A percentile compares a stretch with the other conserved stretches of the same genome.
These are phyloP conservation scores for Cardamine chenopodiifolia DNA, from an alignment of 345 rosid species.

Conservation along the genomic window DNA sequence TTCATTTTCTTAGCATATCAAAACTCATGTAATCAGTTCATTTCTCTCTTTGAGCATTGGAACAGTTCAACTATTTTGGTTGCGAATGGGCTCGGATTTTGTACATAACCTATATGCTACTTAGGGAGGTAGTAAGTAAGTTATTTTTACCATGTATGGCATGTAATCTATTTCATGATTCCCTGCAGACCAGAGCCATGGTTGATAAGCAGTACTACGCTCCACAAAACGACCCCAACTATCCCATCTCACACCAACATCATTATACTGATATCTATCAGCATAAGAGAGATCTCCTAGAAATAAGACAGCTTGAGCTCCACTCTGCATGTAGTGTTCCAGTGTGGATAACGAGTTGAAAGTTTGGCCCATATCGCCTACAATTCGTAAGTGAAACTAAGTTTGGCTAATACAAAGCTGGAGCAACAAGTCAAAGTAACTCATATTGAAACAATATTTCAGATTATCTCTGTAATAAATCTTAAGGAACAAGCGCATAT, in stretches of 20 bases:
- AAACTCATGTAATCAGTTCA: slow-evolving; percentile 2
- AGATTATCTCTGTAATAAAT: neutral
- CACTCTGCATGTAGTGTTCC: slow-evolving; percentile 84
- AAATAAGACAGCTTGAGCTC: slow-evolving; percentile 80
- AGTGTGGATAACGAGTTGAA: slow-evolving; percentile 89
- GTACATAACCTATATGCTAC: neutral
- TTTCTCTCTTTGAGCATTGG: neutral
- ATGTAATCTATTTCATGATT: slow-evolving; percentile 91
- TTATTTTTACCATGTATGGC: slow-evolving; percentile 78
- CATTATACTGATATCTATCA: slow-evolving; percentile 76
- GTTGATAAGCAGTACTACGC: slow-evolving; percentile 86
- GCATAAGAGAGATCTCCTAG: slow-evolving; percentile 96
- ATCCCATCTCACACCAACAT: slow-evolving; percentile 90
- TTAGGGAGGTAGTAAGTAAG: neutral
- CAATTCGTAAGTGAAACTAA: slow-evolving; percentile 2
- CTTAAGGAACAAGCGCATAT: neutral
- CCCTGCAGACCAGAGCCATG: slow-evolving; percentile 96
- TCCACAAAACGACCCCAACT: slow-evolving; percentile 92
- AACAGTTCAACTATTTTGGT: neutral
- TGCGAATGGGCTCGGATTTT: neutral
- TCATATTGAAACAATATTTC: neutral
- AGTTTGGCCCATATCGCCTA: slow-evolving; percentile 98
- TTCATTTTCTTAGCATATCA: neutral
- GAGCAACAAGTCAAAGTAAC: neutral
- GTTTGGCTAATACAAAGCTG: neutral